Evolutionary conservation across 768 basidiomycete species (phyloP), one percentile per base, ranked within the genome.

Genomic region (Lactarius deliciosus): DNA sequence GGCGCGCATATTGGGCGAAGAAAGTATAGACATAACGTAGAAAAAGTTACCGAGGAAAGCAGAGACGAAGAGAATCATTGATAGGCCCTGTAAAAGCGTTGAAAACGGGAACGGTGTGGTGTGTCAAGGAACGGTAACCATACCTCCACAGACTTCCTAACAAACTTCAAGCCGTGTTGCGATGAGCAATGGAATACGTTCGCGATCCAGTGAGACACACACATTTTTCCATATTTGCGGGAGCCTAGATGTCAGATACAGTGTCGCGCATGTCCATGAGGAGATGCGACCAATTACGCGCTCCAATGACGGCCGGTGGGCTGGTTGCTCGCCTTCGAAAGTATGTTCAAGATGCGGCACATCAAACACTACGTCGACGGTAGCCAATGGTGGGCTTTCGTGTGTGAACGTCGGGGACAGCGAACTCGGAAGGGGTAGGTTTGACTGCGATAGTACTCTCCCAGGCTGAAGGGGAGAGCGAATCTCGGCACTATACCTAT

Each of bases 201-300:
- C 22, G 18, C 9, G 6, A 40, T 45, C 43, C 55, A 54, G 25
- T 59, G 25, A 28, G 57, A 38, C 34, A 86, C 94, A 75, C 76
- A 97, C 96, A 73, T 98, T 98, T 77, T 96, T 96, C 97, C 97
- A 98, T 69, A 99, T 97, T 76, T 99, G 97, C 25, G 97, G 97
- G 72, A 99, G 77, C 66, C 97, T 86, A 3, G 91, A 92, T 3
- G 96, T 98, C 41, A 99, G 79, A 76, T 99, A 99, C 18, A 98
- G 79, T 0, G 87, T 91, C 1, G 96, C 94, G 75, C 96, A 98
- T 22, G 89, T 74, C 97, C 97, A 99, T 10, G 97, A 96, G 63
- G 91, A 94, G 62, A 94, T 85, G 3, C 97, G 88, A 1, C 97
- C 97, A 58, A 98, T 78, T 30, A 94, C 74, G 57, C 85, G 89